A percentile compares a stretch with the other conserved stretches of the same genome.
Evolutionary conservation across 192 early-diverging fungal species (phyloP).

Genomic region (Chytriomyces hyalinus): DNA sequence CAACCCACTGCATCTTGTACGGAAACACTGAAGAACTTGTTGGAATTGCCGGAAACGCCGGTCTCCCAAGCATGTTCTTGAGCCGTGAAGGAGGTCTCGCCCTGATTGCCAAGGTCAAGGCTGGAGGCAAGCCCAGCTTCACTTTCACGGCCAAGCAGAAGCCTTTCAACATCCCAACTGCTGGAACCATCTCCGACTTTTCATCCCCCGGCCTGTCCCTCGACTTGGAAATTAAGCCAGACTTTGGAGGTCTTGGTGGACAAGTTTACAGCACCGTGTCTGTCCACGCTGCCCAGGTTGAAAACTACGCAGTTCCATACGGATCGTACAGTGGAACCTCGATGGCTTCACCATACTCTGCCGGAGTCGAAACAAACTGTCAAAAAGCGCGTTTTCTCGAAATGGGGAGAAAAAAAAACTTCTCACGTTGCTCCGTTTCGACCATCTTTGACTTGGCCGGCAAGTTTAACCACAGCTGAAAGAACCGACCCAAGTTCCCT

Average conservation of each 20-base stretch:
- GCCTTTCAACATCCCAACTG: constrained; percentile 51
- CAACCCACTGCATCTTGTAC: constrained; percentile 46
- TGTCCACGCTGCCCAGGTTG: constrained; percentile 10
- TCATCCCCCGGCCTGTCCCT: constrained; percentile 76
- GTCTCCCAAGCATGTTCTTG: constrained; percentile 27
- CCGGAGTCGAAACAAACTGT: constrained; percentile 55
- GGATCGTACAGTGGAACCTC: constrained; percentile 67
- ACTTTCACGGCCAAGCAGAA: constrained; percentile 54
- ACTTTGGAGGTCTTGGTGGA: constrained; percentile 50
- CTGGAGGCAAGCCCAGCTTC: constrained; percentile 38
- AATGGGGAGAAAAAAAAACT: too few relatives aligned
- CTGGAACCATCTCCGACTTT: constrained; percentile 70
- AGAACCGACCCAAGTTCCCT: not conserved
- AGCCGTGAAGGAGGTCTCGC: constrained; percentile 8
- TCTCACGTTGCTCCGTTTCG: too few relatives aligned
- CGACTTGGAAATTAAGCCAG: constrained; percentile 68
- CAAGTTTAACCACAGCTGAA: too few relatives aligned
- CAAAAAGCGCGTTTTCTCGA: too few relatives aligned
- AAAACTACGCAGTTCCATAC: constrained; percentile 25
- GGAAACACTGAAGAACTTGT: constrained; percentile 15
- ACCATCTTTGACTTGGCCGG: too few relatives aligned
- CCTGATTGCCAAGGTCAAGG: constrained; percentile 34
- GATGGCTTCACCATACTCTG: constrained; percentile 80
- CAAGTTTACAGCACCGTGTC: constrained; percentile 41
- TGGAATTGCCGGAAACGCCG: constrained; percentile 22